Base-by-base conservation (phyloP, 352 stramenopile species). In the Peronospora belbahrii region DNA sequence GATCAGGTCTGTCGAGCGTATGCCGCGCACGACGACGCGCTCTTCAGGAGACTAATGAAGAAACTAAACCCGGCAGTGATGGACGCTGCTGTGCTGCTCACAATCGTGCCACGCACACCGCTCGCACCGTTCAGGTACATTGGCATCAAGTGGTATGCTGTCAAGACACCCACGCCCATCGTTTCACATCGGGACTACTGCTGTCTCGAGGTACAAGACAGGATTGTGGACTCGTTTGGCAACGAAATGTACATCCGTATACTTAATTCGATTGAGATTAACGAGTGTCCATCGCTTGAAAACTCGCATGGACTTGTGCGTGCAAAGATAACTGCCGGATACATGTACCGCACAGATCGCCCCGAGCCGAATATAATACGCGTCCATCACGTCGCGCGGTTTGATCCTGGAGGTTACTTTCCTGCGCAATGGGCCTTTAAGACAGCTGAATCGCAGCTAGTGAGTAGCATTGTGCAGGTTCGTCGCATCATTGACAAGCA, bases 191-290 rank as follows among this genome's bases (percentile, higher is more conserved):
- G 82, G 30, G 82, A 94, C 63, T 94, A 88, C 46, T 94, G 79
- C 68, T 84, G 67, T 30, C 71, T 94, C 17, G 82, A 94, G 39
- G 76, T 90, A 22, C 74, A 87, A 56, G 82, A 94, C 65, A 85
- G 85, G 59, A 88, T 94, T 27, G 53, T 83, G 13, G 82, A 94
- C 51, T 69, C 67, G 15, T 79, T 71, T 39, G 82, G 82, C 20
- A 90, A 91, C 62, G 82, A 91, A 32, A 89, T 89, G 77, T 88
- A 75, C 51, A 69, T 94, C 14, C 76, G 80, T 40, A 65, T 94
- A 13, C 62, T 91, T 39, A 82, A 72, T 56, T 91, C 79, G 24
- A 85, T 94, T 44, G 78, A 90, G 34, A 58, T 87, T 17, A 68
- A 72, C 42, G 81, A 90, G 49, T 93, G 81, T 22, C 78, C 81